Conservation (phyloP, 1,139 yeast genomes). For the Taphrina flavorubra region DNA sequence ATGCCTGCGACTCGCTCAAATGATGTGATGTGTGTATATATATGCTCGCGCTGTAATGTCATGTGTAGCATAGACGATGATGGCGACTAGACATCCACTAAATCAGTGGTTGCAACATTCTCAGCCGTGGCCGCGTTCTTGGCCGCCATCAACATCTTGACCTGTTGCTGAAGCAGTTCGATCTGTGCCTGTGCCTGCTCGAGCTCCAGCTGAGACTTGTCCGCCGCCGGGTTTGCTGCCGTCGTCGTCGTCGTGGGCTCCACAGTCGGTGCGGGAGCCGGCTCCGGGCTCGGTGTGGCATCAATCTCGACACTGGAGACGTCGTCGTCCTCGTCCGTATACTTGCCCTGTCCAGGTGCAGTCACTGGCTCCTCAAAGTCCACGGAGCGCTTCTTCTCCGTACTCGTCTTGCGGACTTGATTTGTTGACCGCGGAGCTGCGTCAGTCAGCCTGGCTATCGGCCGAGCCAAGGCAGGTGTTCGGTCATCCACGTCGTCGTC, state of each 20-base stretch:
- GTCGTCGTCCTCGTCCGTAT: slow-evolving; percentile 12
- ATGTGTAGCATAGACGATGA: not conserved
- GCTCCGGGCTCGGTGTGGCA: not conserved
- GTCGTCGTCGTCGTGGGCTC: not conserved
- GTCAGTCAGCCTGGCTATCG: not conserved
- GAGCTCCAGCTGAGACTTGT: slow-evolving; percentile 12
- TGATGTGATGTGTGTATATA: too few species aligned
- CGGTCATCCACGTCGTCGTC: slow-evolving; percentile 6
- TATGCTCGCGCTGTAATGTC: not conserved
- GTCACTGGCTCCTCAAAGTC: slow-evolving; percentile 6
- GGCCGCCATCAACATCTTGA: slow-evolving; percentile 12
- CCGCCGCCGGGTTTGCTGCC: not conserved
- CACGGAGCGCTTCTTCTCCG: not conserved
- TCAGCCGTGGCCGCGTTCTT: not conserved
- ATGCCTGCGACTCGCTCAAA: too few species aligned
- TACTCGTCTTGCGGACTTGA: not conserved
- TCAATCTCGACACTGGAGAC: slow-evolving; percentile 21
- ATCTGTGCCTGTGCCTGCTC: slow-evolving; percentile 17
- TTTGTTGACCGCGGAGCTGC: not conserved
- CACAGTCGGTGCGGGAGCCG: not conserved
- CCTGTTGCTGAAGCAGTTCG: slow-evolving; percentile 20
- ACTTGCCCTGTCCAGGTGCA: not conserved
- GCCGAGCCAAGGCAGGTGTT: slow-evolving; percentile 5
- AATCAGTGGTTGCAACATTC: not conserved
- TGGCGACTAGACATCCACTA: not conserved